These are phyloP conservation scores for Elsinoe perseae DNA, from an alignment of 2,329 filamentous ascomycete genomes.

Conservation along the genomic window DNA sequence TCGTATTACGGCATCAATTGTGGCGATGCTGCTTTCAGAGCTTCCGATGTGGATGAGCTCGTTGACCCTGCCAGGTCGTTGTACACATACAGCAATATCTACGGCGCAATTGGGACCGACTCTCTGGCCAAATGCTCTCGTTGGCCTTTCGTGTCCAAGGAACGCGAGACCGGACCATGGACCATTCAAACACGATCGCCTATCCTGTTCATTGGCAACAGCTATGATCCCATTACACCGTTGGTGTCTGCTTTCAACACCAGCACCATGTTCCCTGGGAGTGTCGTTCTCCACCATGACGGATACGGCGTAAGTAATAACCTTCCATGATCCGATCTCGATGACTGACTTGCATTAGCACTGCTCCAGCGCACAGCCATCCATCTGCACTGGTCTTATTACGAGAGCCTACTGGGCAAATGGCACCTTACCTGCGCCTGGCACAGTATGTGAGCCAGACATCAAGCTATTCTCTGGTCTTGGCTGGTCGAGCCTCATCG, in stretches of 20 bases:
- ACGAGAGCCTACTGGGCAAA: slow-evolving; percentile 1
- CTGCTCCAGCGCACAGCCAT: slow-evolving; percentile 24
- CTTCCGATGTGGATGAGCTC: background rate
- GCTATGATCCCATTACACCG: slow-evolving; percentile 30
- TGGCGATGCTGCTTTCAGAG: background rate
- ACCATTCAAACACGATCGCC: slow-evolving; percentile 24
- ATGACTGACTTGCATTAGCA: slow-evolving; percentile 19
- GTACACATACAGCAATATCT: background rate
- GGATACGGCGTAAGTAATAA: slow-evolving; percentile 21
- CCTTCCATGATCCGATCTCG: background rate
- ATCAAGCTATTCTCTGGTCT: slow-evolving; percentile 4
- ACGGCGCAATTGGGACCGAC: slow-evolving; percentile 15
- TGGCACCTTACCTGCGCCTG: background rate
- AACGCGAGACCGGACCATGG: slow-evolving; percentile 32
- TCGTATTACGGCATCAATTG: background rate
- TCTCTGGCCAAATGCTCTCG: slow-evolving; percentile 27
- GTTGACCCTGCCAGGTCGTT: background rate
- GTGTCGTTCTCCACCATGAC: slow-evolving; percentile 27
- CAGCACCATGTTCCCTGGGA: background rate
- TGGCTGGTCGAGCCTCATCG: background rate
- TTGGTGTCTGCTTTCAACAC: slow-evolving; percentile 1
- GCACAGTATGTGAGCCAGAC: slow-evolving; percentile 9
- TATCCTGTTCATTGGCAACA: slow-evolving; percentile 28
- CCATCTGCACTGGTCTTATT: slow-evolving; percentile 16
- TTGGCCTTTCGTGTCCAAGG: slow-evolving; percentile 35